Base-by-base conservation (phyloP, 495 filamentous ascomycete species). In the Paragyromitra xinjiangensis region DNA sequence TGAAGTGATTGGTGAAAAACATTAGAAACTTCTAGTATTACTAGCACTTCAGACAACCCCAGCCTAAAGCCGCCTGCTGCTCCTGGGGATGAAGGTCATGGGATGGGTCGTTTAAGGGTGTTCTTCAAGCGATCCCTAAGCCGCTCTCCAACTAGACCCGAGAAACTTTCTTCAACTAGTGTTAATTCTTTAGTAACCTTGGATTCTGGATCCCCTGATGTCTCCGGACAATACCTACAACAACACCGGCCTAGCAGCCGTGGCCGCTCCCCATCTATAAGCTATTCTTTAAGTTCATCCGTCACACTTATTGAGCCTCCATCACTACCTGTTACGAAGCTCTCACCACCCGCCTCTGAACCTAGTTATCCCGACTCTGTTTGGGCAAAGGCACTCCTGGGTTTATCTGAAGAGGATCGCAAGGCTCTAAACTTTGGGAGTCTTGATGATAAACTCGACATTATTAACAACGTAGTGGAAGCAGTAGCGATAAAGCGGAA, bases 371-470 rank as follows among this genome's bases (percentile, higher is more conserved):
- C 56, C 1, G 34, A 62, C 7, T 66, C 64, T 19, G 12, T 59
- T 42, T 75, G 64, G 64, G 19, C 42, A 14, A 53, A 64, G 14
- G 73, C 66, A 5, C 58, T 56, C 11, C 8, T 45, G 2, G 19
- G 9, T 4, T 16, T 75, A 4, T 34, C 55, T 12, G 44, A 22
- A 14, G 53, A 42, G 2, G 65, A 75, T 16, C 65, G 42, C 16
- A 8, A 44, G 37, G 6, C 56, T 3, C 12, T 64, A 6, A 29
- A 53, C 56, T 16, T 64, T 34, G 45, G 7, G 7, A 6, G 42
- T 12, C 11, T 5, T n/a, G 14, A 50, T 1, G 29, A 55, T 40
- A 45, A 26, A 12, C 64, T 26, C 5, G 64, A 51, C 26, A 50
- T 51, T 14, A 56, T 75, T 16, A 6, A 24, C 19, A 7, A 45